These are phyloP conservation scores for Mycena metata DNA, from an alignment of 768 basidiomycete species.

Conservation along the genomic window DNA sequence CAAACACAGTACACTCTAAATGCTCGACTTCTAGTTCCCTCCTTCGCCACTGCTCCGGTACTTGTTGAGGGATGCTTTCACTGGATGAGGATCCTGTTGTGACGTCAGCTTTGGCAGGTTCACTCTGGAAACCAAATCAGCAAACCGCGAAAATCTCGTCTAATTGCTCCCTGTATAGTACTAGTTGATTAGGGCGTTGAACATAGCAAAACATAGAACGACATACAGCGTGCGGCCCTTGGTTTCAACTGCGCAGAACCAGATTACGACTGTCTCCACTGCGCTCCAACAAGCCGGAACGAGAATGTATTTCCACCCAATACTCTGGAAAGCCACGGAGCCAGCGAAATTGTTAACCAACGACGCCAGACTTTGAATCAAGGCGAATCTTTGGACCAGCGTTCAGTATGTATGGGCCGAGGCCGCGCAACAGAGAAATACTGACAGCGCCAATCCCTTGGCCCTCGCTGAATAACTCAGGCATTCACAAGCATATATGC, in stretches of 20 bases:
- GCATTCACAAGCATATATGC: conserved; percentile 29
- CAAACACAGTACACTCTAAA: no score
- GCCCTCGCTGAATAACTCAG: conserved; percentile 24
- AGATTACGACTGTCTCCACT: conserved; percentile 19
- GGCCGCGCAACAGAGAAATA: background rate
- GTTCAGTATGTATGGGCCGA: background rate
- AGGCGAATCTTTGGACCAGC: conserved; percentile 3
- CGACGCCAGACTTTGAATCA: conserved; percentile 26
- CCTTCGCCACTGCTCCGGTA: background rate
- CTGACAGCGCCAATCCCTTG: conserved; percentile 28
- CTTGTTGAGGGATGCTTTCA: conserved; percentile 29
- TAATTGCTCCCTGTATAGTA: conserved; percentile 30
- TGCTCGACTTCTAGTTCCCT: background rate
- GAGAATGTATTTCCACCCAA: conserved; percentile 32
- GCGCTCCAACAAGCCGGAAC: conserved; percentile 24
- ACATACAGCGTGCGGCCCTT: conserved; percentile 32
- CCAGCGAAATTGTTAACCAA: conserved; percentile 29
- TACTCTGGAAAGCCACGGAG: conserved; percentile 23
- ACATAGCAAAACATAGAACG: background rate
- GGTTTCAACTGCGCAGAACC: conserved; percentile 32
- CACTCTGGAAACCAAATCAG: no score
- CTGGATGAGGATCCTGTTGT: conserved; percentile 28
- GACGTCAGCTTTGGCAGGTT: background rate
- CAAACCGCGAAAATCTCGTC: conserved; percentile 36
- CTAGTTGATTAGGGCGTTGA: background rate